Evolutionary conservation across 345 rosid genomes (phyloP).

Genomic region (Clarkia xantiana): DNA sequence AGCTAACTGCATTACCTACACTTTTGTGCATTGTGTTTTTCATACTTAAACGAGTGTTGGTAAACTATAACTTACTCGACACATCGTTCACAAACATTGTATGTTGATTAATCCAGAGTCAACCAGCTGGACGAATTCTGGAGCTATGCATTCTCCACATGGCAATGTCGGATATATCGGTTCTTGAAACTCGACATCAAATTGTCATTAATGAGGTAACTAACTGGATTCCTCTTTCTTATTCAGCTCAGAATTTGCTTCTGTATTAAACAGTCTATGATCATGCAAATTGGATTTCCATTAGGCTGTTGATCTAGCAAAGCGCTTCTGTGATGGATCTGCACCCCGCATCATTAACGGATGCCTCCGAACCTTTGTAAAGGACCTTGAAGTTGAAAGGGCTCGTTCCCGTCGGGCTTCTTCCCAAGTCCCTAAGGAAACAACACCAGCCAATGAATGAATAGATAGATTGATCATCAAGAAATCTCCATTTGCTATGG

Average conservation of each 20-base stretch:
- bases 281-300: neutral
- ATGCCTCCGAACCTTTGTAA: conserved; percentile 77
- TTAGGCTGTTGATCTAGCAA: conserved; percentile 95
- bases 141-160: conserved; percentile 85
- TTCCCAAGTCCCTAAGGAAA: conserved; percentile 18
- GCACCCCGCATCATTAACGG: conserved; percentile 91
- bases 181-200: conserved; percentile 73
- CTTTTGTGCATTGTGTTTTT: too few species aligned
- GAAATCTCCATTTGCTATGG: too few species aligned
- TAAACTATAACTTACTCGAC: too few species aligned
- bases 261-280: neutral
- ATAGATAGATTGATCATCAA: too few species aligned
- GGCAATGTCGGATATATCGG: conserved; percentile 86
- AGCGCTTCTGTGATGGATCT: conserved; percentile 90
- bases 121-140: conserved; percentile 75
- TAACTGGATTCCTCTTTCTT: neutral
- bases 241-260: neutral
- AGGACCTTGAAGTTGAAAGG: conserved; percentile 27
- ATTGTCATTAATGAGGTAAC: conserved; percentile 89
- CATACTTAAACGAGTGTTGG: too few species aligned
- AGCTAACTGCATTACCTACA: too few species aligned
- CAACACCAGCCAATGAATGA: conserved; percentile 11
- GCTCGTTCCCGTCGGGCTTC: conserved; percentile 16
- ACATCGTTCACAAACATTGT: neutral
- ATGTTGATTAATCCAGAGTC: conserved; percentile 31